A percentile compares a stretch with the other conserved stretches of the same genome.
Evolutionary conservation across 768 basidiomycete species (phyloP).

Genomic region (Amanita muscaria): DNA sequence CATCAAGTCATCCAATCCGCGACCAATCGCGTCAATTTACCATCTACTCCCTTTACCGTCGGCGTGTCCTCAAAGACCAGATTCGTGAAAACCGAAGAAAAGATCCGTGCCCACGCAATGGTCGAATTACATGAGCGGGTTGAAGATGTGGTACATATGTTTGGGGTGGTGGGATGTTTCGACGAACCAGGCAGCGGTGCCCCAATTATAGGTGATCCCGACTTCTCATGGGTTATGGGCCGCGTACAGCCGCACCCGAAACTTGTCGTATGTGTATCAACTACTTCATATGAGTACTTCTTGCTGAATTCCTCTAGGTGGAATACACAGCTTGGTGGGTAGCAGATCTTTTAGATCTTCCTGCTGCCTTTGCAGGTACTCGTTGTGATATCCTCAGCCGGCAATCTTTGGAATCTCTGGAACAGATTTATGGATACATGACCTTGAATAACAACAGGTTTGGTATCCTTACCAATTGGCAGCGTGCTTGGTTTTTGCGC

Average conservation of each 20-base stretch:
- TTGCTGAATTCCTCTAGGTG: no score
- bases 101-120: slow-evolving; percentile 6
- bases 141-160: slow-evolving; percentile 7
- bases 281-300: no score
- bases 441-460: slow-evolving; percentile 12
- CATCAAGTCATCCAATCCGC: slow-evolving; percentile 10
- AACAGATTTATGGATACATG: slow-evolving; percentile 15
- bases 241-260: slow-evolving; percentile 5
- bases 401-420: slow-evolving; percentile 8
- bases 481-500: slow-evolving; percentile 10
- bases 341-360: slow-evolving; percentile 7
- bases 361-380: neutral
- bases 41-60: slow-evolving; percentile 6
- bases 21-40: slow-evolving; percentile 7
- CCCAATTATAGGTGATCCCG: neutral
- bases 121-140: slow-evolving; percentile 7
- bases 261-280: slow-evolving; percentile 7
- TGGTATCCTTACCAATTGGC: slow-evolving; percentile 14
- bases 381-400: neutral
- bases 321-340: no score
- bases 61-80: neutral
- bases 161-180: slow-evolving; percentile 8
- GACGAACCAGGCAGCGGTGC: neutral
- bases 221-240: slow-evolving; percentile 4
- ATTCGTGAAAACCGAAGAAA: slow-evolving; percentile 1